Evolutionary conservation across 176 grass and related monocot genomes (phyloP).

Genomic region (Oryza rufipogon): DNA sequence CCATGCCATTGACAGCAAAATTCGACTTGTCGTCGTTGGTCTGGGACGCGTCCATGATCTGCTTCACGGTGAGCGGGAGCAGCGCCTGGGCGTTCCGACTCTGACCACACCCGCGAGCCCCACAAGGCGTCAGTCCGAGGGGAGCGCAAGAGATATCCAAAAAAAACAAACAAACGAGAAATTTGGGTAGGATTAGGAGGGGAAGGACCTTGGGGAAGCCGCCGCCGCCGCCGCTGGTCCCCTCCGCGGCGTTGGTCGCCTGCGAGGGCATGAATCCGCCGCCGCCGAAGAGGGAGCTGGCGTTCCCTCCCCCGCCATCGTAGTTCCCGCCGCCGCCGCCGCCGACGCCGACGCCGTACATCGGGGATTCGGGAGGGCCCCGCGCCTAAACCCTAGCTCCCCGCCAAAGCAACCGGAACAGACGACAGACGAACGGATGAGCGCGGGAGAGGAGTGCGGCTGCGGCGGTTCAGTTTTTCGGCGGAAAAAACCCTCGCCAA

Average conservation of each 20-base stretch:
- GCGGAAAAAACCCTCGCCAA: no score
- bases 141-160: not conserved
- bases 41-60: slow-evolving; percentile 77
- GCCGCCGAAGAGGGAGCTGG: slow-evolving; percentile 67
- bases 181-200: not conserved
- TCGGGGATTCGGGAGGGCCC: slow-evolving; percentile 10
- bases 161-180: not conserved
- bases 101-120: slow-evolving; percentile 29
- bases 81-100: slow-evolving; percentile 52
- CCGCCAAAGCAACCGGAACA: not conserved
- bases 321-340: slow-evolving; percentile 36
- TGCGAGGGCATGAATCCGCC: slow-evolving; percentile 97
- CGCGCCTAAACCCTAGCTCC: slow-evolving; percentile 46
- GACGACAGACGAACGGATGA: not conserved
- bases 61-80: slow-evolving; percentile 87
- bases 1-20: slow-evolving; percentile 67
- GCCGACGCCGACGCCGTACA: slow-evolving; percentile 47
- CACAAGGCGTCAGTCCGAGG: slow-evolving; percentile 15
- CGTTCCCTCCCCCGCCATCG: slow-evolving; percentile 47
- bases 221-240: slow-evolving; percentile 25
- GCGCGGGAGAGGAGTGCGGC: slow-evolving; percentile 27
- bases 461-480: not conserved
- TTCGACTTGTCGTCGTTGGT: slow-evolving; percentile 75
- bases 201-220: slow-evolving; percentile 54
- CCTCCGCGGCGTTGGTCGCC: slow-evolving; percentile 59